These are phyloP conservation scores for Scheffersomyces ergatensis DNA, from an alignment of 805 yeast species.

Conservation along the genomic window DNA sequence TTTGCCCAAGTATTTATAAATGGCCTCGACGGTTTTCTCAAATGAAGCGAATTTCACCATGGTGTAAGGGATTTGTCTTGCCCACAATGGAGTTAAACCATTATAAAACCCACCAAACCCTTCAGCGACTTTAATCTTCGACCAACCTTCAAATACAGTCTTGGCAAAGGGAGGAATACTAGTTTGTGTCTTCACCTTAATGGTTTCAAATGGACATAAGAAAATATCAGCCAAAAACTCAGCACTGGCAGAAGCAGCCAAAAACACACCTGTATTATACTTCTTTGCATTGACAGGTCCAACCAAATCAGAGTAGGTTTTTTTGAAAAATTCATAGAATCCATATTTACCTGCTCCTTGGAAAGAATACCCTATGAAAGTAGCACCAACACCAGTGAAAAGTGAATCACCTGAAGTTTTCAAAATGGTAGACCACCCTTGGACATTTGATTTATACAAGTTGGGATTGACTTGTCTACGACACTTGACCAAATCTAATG, in stretches of 20 bases:
- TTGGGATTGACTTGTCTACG: slow-evolving; percentile 82
- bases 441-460: slow-evolving; percentile 71
- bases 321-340: slow-evolving; percentile 87
- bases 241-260: slow-evolving; percentile 89
- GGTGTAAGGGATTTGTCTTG: slow-evolving; percentile 97
- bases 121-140: slow-evolving; percentile 61
- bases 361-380: slow-evolving; percentile 86
- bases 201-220: slow-evolving; percentile 92
- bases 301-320: slow-evolving; percentile 63
- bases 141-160: slow-evolving; percentile 63
- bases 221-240: slow-evolving; percentile 89
- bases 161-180: slow-evolving; percentile 82
- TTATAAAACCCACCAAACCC: slow-evolving; percentile 78
- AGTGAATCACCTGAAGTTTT: slow-evolving; percentile 76
- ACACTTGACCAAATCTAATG: slow-evolving; percentile 90
- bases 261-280: slow-evolving; percentile 70
- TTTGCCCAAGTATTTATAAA: slow-evolving; percentile 71
- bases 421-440: slow-evolving; percentile 78
- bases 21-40: slow-evolving; percentile 82
- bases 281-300: slow-evolving; percentile 62
- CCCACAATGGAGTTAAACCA: slow-evolving; percentile 91
- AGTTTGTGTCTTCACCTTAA: slow-evolving; percentile 92
- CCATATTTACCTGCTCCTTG: slow-evolving; percentile 99
- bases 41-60: slow-evolving; percentile 96
- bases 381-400: slow-evolving; percentile 89